phyloP scores from a whole-genome alignment of 495 filamentous ascomycete species.

The Penicillium fimorum region DNA sequence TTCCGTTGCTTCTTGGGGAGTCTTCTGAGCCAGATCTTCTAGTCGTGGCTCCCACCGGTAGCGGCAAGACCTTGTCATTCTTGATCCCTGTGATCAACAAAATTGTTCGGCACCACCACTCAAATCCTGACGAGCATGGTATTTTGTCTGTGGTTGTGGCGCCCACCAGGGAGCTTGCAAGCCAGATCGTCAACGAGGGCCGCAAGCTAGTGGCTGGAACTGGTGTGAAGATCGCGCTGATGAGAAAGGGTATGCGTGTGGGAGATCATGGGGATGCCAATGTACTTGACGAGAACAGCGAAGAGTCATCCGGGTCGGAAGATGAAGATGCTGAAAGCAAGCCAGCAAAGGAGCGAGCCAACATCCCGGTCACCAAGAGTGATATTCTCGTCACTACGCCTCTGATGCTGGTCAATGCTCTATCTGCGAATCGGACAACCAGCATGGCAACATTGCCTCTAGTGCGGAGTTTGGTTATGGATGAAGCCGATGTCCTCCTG shows the following conservation, averaged over 20 bases:
- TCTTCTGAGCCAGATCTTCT: constrained; percentile 65
- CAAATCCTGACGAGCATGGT: constrained; percentile 47
- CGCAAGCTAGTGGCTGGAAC: constrained; percentile 76
- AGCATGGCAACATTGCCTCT: constrained; percentile 53
- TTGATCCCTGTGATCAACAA: constrained; percentile 80
- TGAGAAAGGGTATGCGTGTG: constrained; percentile 80
- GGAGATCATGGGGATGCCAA: constrained; percentile 33
- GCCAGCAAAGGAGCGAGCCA: constrained; percentile 37
- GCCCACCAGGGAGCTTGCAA: constrained; percentile 87
- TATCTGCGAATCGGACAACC: constrained; percentile 52
- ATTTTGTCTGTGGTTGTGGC: constrained; percentile 71
- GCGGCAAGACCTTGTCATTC: constrained; percentile 95
- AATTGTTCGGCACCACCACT: constrained; percentile 56
- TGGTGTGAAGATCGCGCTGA: constrained; percentile 73
- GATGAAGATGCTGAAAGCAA: constrained; percentile 40
- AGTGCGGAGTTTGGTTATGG: constrained; percentile 72
- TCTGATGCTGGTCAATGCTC: constrained; percentile 68
- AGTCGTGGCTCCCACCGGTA: constrained; percentile 89
- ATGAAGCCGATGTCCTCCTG: constrained; percentile 93
- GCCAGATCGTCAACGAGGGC: constrained; percentile 90
- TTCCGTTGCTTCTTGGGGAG: constrained; percentile 70
- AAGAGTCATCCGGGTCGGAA: constrained; percentile 36
- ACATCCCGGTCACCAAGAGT: constrained; percentile 56
- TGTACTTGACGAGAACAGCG: constrained; percentile 42
- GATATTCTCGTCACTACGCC: constrained; percentile 92